These are phyloP conservation scores for Sporothrix globosa DNA, from an alignment of 2,329 filamentous ascomycete genomes.

Conservation along the genomic window DNA sequence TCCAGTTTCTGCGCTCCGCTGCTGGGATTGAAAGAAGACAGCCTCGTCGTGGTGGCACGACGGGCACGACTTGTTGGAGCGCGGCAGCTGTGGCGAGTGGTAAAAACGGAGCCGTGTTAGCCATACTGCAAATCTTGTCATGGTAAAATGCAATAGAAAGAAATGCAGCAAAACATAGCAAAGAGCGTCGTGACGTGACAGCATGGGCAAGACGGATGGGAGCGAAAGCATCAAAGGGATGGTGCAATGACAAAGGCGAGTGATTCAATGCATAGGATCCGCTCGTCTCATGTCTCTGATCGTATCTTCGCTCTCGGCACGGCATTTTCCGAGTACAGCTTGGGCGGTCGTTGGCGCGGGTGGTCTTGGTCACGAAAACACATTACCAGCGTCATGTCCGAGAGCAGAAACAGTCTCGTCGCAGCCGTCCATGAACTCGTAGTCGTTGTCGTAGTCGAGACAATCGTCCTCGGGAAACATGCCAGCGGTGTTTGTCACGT, in stretches of 20 bases:
- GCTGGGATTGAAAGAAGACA: constrained; percentile 98
- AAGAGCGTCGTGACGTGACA: neutral
- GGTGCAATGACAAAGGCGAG: neutral
- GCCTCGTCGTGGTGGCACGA: constrained; percentile 84
- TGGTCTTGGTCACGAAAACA: neutral
- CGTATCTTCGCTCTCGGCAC: neutral
- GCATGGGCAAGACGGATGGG: too few species aligned
- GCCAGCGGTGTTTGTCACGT: constrained; percentile 18
- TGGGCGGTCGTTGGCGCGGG: too few species aligned
- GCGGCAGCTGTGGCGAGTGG: constrained; percentile 70
- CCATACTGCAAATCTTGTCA: constrained; percentile 11
- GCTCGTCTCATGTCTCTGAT: neutral
- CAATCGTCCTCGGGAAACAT: neutral
- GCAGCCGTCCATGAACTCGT: constrained; percentile 33
- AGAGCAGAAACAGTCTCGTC: constrained; percentile 8
- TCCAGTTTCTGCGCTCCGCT: constrained; percentile 93
- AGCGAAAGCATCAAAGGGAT: neutral
- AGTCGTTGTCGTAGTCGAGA: constrained; percentile 20
- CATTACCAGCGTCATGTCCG: constrained; percentile 6
- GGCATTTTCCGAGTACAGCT: neutral
- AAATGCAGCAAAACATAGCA: neutral
- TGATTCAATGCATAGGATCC: neutral
- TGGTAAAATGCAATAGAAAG: constrained; percentile 36
- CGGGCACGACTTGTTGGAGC: constrained; percentile 83
- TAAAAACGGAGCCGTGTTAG: constrained; percentile 39